These are phyloP conservation scores for Ambrosia artemisiifolia DNA, from an alignment of 129 eudicot genomes.

Conservation along the genomic window DNA sequence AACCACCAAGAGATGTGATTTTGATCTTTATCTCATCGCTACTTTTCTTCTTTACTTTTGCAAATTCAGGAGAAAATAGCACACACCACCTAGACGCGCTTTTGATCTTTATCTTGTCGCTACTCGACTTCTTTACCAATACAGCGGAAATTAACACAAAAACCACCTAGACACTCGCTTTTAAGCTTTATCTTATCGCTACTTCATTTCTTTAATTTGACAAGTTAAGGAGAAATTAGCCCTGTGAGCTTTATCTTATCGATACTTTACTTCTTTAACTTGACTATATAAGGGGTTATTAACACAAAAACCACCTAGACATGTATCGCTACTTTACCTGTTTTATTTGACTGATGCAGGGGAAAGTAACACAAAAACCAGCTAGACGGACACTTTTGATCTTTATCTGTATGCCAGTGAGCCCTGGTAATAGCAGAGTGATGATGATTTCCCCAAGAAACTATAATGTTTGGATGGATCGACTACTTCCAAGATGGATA, in stretches of 20 bases:
- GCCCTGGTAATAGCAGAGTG: constrained; percentile 50
- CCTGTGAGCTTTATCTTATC: too few species aligned
- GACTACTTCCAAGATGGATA: background rate
- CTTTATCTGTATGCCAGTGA: constrained; percentile 25
- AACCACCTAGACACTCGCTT: too few species aligned
- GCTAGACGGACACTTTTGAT: too few species aligned
- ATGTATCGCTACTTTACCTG: constrained; percentile 32
- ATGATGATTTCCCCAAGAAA: background rate
- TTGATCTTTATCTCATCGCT: too few species aligned
- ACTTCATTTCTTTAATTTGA: too few species aligned
- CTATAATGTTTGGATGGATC: constrained; percentile 36
- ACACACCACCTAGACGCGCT: too few species aligned
- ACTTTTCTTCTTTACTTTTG: too few species aligned
- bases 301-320: constrained; percentile 19
- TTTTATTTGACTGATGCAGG: constrained; percentile 10
- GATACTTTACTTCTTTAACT: background rate
- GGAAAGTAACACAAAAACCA: constrained; percentile 37
- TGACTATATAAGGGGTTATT: constrained; percentile 27
- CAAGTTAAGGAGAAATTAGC: too few species aligned
- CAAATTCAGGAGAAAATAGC: too few species aligned
- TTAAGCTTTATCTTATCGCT: background rate
- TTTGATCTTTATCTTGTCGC: background rate
- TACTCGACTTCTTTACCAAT: background rate
- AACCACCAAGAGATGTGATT: too few species aligned
- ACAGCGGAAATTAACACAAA: too few species aligned